Percentiles rank a stretch among this genome's conserved stretches.
phyloP scores from a whole-genome alignment of 305 asterid species.

The Rubia tinctorum region DNA sequence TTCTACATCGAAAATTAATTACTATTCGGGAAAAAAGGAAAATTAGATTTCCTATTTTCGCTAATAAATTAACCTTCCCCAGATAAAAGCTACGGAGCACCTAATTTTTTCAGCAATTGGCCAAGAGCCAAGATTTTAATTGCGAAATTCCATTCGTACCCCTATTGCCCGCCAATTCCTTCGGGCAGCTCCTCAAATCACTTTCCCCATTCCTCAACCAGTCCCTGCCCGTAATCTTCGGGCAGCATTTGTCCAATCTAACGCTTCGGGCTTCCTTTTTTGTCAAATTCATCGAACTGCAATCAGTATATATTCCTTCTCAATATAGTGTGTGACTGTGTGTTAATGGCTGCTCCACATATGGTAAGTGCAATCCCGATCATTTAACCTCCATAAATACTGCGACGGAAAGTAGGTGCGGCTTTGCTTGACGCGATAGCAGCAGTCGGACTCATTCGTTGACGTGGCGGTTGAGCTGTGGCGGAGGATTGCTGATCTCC shows the following conservation, averaged over 20 bases:
- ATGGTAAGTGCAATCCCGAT: background rate
- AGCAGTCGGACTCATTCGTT: background rate
- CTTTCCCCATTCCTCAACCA: background rate
- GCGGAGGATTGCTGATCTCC: background rate
- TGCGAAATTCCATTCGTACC: background rate
- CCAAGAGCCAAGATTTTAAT: background rate
- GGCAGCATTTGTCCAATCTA: background rate
- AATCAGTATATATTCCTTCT: conserved; percentile 5
- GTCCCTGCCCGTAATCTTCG: background rate
- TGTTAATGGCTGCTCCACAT: background rate
- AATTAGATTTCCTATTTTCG: no score
- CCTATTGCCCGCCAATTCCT: conserved; percentile 4
- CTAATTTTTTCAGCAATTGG: background rate
- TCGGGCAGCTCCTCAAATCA: conserved; percentile 11
- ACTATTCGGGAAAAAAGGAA: no score
- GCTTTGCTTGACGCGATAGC: background rate
- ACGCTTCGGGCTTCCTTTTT: conserved; percentile 3
- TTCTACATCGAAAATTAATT: no score
- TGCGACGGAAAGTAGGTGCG: background rate
- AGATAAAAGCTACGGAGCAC: background rate
- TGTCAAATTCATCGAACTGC: background rate
- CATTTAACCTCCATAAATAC: background rate
- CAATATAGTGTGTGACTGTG: conserved; percentile 3
- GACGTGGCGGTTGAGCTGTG: background rate
- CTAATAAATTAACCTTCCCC: background rate